Evolutionary conservation across 805 yeast genomes (phyloP).

Genomic region (Candida golubevii): DNA sequence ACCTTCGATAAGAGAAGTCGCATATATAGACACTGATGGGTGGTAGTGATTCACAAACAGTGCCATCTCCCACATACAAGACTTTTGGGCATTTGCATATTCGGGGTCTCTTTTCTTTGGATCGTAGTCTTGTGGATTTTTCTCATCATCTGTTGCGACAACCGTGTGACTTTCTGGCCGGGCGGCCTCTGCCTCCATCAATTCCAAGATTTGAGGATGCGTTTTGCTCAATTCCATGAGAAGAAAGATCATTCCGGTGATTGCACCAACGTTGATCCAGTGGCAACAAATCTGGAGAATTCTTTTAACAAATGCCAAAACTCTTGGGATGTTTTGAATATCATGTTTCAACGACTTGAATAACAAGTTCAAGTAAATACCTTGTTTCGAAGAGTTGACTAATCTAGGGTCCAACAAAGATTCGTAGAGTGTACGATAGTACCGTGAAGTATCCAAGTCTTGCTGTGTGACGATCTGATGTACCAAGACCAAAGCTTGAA

Average conservation of each 20-base stretch:
- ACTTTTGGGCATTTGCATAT: constrained; percentile 75
- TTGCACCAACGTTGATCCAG: constrained; percentile 86
- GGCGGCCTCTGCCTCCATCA: constrained; percentile 49
- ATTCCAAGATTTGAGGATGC: constrained; percentile 62
- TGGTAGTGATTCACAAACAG: constrained; percentile 80
- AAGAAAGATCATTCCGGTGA: constrained; percentile 76
- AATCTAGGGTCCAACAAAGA: constrained; percentile 81
- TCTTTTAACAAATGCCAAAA: constrained; percentile 87
- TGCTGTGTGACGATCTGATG: constrained; percentile 71
- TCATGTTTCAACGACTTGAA: constrained; percentile 81
- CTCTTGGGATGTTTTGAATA: constrained; percentile 49
- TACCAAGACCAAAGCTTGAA: constrained; percentile 85
- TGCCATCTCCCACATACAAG: constrained; percentile 83
- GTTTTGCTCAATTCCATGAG: constrained; percentile 62
- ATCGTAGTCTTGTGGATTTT: constrained; percentile 49
- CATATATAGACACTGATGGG: constrained; percentile 84
- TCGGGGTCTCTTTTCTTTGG: constrained; percentile 90
- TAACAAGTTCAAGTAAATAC: constrained; percentile 81
- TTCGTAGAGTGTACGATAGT: constrained; percentile 84
- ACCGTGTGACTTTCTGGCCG: constrained; percentile 42
- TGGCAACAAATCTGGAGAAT: constrained; percentile 77
- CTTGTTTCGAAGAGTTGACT: constrained; percentile 84
- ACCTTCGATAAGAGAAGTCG: constrained; percentile 57
- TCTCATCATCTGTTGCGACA: background rate
- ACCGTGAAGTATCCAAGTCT: constrained; percentile 58